phyloP scores from a whole-genome alignment of 2,329 filamentous ascomycete species.

The Didymella sp. region DNA sequence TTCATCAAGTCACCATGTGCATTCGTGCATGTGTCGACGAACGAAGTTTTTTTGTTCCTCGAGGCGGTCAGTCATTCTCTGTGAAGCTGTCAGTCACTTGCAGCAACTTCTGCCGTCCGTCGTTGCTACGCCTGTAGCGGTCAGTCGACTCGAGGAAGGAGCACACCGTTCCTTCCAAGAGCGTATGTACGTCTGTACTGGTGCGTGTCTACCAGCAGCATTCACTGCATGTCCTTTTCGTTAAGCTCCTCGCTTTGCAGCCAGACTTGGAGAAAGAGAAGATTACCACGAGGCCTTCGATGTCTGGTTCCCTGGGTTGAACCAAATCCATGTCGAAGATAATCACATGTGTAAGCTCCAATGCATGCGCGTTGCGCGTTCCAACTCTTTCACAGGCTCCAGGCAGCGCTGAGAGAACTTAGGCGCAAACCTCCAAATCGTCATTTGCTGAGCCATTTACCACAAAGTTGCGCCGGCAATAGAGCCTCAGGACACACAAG shows the following conservation, averaged over 20 bases:
- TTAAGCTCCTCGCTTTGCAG: neutral
- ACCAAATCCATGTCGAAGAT: too few relatives aligned
- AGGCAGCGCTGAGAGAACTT: too few relatives aligned
- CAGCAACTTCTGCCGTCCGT: neutral
- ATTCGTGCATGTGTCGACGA: constrained; percentile 33
- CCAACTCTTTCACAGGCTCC: neutral
- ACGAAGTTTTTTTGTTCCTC: neutral
- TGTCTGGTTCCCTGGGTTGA: too few relatives aligned
- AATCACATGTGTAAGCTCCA: neutral
- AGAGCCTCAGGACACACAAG: too few relatives aligned
- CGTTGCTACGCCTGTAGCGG: neutral
- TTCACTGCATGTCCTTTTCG: neutral
- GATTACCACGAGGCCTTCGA: neutral
- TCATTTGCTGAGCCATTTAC: too few relatives aligned
- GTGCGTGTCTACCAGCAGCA: neutral
- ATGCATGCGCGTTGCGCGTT: neutral
- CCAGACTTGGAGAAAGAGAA: neutral
- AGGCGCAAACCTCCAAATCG: too few relatives aligned
- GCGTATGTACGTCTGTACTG: neutral
- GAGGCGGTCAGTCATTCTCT: neutral
- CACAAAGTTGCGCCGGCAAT: too few relatives aligned
- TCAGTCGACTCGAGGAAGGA: neutral
- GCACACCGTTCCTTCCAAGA: neutral
- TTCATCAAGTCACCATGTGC: too few relatives aligned
- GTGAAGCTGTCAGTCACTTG: neutral